phyloP scores from a whole-genome alignment of 116 monocot genomes.

The Papilionanthe hybrid region DNA sequence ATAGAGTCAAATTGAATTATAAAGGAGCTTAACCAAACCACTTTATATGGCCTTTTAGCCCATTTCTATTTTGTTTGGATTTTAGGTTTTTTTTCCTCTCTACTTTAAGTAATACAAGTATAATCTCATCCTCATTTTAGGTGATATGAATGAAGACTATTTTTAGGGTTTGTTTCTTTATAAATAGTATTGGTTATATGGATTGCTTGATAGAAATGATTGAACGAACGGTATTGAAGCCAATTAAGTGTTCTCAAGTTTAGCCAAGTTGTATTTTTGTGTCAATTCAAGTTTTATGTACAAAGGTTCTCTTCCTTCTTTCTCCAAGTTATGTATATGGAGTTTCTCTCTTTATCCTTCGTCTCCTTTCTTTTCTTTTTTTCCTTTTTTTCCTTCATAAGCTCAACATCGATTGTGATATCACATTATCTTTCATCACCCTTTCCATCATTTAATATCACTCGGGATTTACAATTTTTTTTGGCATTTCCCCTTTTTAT shows the following conservation, averaged over 20 bases:
- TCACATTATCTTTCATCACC: no score
- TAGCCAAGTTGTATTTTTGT: not conserved
- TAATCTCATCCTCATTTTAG: not conserved
- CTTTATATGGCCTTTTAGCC: not conserved
- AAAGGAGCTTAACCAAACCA: not conserved
- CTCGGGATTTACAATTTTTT: no score
- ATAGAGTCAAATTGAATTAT: not conserved
- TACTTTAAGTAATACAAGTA: not conserved
- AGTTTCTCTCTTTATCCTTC: no score
- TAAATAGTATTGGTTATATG: not conserved
- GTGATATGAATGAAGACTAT: not conserved
- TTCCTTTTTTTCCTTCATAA: no score
- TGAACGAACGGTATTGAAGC: not conserved
- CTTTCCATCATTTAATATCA: no score
- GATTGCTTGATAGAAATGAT: not conserved
- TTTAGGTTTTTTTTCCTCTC: not conserved
- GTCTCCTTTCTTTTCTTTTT: no score
- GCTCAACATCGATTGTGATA: no score
- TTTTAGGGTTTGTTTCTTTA: not conserved
- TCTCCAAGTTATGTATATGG: not conserved
- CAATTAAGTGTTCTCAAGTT: not conserved
- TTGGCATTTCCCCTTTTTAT: no score
- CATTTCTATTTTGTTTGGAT: not conserved
- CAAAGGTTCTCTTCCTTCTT: not conserved
- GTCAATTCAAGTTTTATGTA: not conserved